These are phyloP conservation scores for Cytospora paraplurivora DNA, from an alignment of 2,329 filamentous ascomycete genomes.

Conservation along the genomic window DNA sequence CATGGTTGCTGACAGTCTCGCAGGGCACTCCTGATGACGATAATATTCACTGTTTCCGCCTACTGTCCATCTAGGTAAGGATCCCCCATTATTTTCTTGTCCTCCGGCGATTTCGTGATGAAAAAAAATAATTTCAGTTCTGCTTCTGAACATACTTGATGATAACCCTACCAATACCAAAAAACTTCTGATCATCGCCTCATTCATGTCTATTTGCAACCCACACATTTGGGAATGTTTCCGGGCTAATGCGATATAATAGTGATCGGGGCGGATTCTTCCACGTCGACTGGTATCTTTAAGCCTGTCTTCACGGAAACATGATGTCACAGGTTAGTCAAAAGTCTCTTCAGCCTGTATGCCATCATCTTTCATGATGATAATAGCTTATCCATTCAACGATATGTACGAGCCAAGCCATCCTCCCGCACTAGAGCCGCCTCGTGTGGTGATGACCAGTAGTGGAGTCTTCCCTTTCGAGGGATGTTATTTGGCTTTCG, in stretches of 20 bases:
- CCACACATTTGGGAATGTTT: background rate
- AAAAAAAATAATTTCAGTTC: constrained; percentile 68
- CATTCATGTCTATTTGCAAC: background rate
- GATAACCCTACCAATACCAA: constrained; percentile 63
- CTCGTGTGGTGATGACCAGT: constrained; percentile 64
- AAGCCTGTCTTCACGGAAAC: background rate
- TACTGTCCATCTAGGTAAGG: constrained; percentile 27
- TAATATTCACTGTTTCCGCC: background rate
- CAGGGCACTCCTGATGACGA: background rate
- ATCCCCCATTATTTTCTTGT: constrained; percentile 6
- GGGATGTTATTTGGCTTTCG: constrained; percentile 63
- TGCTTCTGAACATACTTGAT: constrained; percentile 72
- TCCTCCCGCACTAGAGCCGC: constrained; percentile 70
- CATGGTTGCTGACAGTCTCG: constrained; percentile 19
- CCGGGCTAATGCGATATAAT: constrained; percentile 12
- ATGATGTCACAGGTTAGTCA: constrained; percentile 22
- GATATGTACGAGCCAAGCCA: constrained; percentile 68
- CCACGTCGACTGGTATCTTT: background rate
- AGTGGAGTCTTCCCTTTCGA: constrained; percentile 66
- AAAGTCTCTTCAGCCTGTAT: constrained; percentile 18
- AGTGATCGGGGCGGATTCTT: background rate
- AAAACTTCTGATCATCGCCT: constrained; percentile 57
- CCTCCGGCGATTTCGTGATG: constrained; percentile 55
- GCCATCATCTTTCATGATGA: constrained; percentile 51
- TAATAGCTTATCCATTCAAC: constrained; percentile 77